Percentiles rank a stretch among this genome's conserved stretches.
These are phyloP conservation scores for Malbranchea zuffiana DNA, from an alignment of 2,329 filamentous ascomycete species.

Conservation along the genomic window DNA sequence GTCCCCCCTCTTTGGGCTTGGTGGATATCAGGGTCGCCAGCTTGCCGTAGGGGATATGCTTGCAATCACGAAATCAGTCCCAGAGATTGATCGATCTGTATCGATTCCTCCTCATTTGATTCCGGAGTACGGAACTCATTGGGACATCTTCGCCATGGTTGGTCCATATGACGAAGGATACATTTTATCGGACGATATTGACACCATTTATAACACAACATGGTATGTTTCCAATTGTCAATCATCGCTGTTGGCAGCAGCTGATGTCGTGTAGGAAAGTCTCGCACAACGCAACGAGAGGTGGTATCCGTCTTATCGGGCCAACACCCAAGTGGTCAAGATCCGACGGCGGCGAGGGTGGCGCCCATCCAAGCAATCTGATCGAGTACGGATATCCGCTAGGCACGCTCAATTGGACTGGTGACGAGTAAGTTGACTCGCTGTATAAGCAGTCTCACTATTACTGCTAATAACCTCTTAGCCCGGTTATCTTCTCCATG, in stretches of 20 bases:
- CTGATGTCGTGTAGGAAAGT: too few species aligned
- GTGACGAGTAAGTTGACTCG: too few species aligned
- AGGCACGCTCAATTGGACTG: conserved; percentile 50
- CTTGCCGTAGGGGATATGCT: conserved; percentile 46
- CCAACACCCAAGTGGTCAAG: conserved; percentile 50
- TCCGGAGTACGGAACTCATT: conserved; percentile 41
- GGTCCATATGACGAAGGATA: conserved; percentile 49
- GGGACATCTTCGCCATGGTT: conserved; percentile 45
- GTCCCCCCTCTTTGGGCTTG: conserved; percentile 46
- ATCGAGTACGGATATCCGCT: conserved; percentile 51
- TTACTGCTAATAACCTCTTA: too few species aligned
- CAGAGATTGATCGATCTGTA: conserved; percentile 23
- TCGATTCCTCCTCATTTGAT: conserved; percentile 37
- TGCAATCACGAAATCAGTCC: conserved; percentile 33
- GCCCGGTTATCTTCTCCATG: conserved; percentile 48
- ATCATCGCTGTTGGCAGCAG: background rate
- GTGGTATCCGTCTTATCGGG: conserved; percentile 50
- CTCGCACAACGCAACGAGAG: conserved; percentile 51
- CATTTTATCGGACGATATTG: conserved; percentile 41
- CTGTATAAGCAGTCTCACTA: background rate
- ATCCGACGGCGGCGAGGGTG: conserved; percentile 51
- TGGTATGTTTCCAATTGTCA: too few species aligned
- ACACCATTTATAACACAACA: conserved; percentile 46
- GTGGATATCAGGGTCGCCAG: conserved; percentile 49
- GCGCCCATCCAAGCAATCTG: conserved; percentile 50